Evolutionary conservation across 345 rosid genomes (phyloP), one percentile per base, ranked within the genome.

Genomic region (Gossypium stocksii): DNA sequence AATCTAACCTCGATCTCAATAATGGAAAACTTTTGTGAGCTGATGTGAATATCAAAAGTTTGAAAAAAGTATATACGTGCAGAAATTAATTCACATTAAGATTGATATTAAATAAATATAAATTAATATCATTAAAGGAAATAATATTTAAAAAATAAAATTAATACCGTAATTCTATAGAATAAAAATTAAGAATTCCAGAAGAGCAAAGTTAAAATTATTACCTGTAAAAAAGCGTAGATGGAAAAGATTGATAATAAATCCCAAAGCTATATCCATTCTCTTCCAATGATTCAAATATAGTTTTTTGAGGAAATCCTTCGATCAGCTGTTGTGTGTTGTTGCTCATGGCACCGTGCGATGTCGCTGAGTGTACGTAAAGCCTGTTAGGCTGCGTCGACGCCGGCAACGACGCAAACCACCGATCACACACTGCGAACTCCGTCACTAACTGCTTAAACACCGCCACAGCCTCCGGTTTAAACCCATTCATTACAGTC

Each of bases 391-490:
- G 88, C 83, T 90, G 95, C 25, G 95, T 90, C 8, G 87, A 81
- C 23, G 87, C 75, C 11, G 95, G 95, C 6, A 87, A 44, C 29
- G 95, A 90, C 77, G 95, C 82, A 72, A 90, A 90, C 95, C 95
- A 90, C 66, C 90, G 86, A 17, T 90, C 95, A 23, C 95, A 90
- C 1, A 90, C 90, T 19, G 87, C 96, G 72, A 91, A 91, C 81
- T 91, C 86, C 16, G 72, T 54, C 74, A 84, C 90, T 77, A 91
- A 70, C 70, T 85, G 85, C 76, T 85, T 86, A 70, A 75, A 91
- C 1, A 89, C 90, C 11, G 97, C 91, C 25, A 91, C 75, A 15
- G 76, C 77, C 19, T 91, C 97, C 8, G 93, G 93, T 12, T 77
- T 79, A 78, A 91, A 91, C 56, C 97, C 97, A 10, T 85, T 89